Evolutionary conservation across 352 stramenopile species (phyloP).

Genomic region (Elongisporangium undulatum): DNA sequence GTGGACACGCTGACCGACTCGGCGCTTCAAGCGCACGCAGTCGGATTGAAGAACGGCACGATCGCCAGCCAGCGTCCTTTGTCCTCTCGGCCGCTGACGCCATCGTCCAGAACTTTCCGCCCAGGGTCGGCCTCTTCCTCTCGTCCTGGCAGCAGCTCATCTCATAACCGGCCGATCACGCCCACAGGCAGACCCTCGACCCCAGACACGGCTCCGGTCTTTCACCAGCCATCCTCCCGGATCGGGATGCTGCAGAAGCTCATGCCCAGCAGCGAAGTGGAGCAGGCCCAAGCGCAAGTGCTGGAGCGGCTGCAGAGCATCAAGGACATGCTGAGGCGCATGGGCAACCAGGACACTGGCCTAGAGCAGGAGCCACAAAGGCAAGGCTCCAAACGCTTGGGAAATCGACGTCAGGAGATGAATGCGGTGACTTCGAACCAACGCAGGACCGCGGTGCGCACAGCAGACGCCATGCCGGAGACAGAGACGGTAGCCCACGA

Average conservation of each 20-base stretch:
- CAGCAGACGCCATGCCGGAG: background rate
- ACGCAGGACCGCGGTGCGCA: background rate
- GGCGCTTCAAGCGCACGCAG: constrained; percentile 33
- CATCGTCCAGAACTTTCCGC: constrained; percentile 16
- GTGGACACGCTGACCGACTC: constrained; percentile 51
- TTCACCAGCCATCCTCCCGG: constrained; percentile 41
- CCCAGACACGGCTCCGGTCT: constrained; percentile 31
- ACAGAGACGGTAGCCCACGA: background rate
- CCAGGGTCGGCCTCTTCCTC: constrained; percentile 16
- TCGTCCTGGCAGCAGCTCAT: constrained; percentile 28
- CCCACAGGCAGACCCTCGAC: constrained; percentile 29
- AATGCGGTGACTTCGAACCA: background rate
- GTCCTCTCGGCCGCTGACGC: constrained; percentile 28
- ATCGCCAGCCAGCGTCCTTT: constrained; percentile 29
- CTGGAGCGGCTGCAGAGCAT: constrained; percentile 49
- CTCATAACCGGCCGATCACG: constrained; percentile 16
- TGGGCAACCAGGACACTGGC: constrained; percentile 11
- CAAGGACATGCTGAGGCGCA: constrained; percentile 41
- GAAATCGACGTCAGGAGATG: background rate
- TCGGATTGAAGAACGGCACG: constrained; percentile 36
- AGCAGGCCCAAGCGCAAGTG: constrained; percentile 46
- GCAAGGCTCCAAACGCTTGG: background rate
- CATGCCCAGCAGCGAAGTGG: constrained; percentile 32
- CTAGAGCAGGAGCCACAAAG: background rate
- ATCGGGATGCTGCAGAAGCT: constrained; percentile 48